Evolutionary conservation across 139 green algal species (phyloP), one percentile per base, ranked within the genome.

Genomic region (Nannochloris sp.): DNA sequence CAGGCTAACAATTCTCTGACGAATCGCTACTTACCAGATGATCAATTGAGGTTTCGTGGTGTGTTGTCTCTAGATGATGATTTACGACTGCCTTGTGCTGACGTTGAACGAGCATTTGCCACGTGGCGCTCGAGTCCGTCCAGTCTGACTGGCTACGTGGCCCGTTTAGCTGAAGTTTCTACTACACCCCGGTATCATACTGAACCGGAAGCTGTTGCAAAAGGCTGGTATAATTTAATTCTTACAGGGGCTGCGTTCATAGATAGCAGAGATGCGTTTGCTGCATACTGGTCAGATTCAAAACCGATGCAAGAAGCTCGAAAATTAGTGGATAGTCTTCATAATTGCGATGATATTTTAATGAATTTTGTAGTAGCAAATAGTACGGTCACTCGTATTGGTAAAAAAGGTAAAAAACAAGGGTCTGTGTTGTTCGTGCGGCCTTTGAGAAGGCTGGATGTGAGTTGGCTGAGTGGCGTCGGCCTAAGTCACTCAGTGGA

Each of bases 341-440:
- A 74, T 44, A 83, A 83, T 54, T 83, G 76, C 33, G 76, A 83
- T 19, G 76, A 83, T 42, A 54, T 80, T 47, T 45, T 83, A 31
- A 58, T 80, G 48, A 80, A 83, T 63, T 79, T 78, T 67, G 44
- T 83, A 24, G 42, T 83, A 36, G 76, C 76, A n/a, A 65, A 55
- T 15, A 6, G 4, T 32, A n/a, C n/a, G n/a, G n/a, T n/a, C n/a
- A n/a, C n/a, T n/a, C n/a, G n/a, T n/a, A n/a, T n/a, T n/a, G n/a
- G n/a, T n/a, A n/a, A n/a, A n/a, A n/a, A n/a, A n/a, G n/a, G n/a
- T n/a, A n/a, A n/a, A n/a, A n/a, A n/a, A n/a, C n/a, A n/a, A n/a
- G n/a, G n/a, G n/a, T 13, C 32, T 27, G 34, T 65, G 13, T 19
- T 29, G 33, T 65, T 54, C 34, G 25, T 54, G 25, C n/a, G 59